A percentile compares a stretch with the other conserved stretches of the same genome.
These are phyloP conservation scores for Botrytis fragariae DNA, from an alignment of 2,329 filamentous ascomycete genomes.

Conservation along the genomic window DNA sequence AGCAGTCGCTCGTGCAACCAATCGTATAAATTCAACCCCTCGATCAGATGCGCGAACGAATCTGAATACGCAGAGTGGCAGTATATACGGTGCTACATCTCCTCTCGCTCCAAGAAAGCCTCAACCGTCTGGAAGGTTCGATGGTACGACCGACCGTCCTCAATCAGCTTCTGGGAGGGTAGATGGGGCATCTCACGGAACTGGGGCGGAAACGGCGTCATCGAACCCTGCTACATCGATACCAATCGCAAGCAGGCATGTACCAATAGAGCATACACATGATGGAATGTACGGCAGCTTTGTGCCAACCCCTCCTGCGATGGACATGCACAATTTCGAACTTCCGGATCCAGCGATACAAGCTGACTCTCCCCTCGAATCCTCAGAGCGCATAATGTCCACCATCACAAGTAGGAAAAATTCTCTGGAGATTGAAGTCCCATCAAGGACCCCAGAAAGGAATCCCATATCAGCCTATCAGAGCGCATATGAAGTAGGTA, in stretches of 20 bases:
- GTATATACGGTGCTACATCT: constrained; percentile 32
- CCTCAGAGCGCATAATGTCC: neutral
- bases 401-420: neutral
- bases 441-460: neutral
- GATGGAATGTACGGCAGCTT: constrained; percentile 58
- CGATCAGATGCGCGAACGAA: constrained; percentile 24
- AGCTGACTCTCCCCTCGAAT: constrained; percentile 18
- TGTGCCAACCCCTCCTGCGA: constrained; percentile 50
- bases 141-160: neutral
- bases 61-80: constrained; percentile 22
- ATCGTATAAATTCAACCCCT: constrained; percentile 57
- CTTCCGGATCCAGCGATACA: constrained; percentile 57
- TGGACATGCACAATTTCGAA: constrained; percentile 45
- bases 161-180: constrained; percentile 20
- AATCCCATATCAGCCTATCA: constrained; percentile 19
- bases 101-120: constrained; percentile 21
- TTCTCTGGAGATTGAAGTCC: constrained; percentile 7
- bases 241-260: neutral
- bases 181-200: neutral
- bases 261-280: neutral
- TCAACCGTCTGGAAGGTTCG: neutral
- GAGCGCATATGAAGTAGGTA: constrained; percentile 46
- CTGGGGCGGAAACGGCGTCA: neutral
- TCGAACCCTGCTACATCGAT: neutral
- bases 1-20: constrained; percentile 69